Evolutionary conservation across 441 rosid genomes (phyloP).

Genomic region (Adansonia madagascariensis): DNA sequence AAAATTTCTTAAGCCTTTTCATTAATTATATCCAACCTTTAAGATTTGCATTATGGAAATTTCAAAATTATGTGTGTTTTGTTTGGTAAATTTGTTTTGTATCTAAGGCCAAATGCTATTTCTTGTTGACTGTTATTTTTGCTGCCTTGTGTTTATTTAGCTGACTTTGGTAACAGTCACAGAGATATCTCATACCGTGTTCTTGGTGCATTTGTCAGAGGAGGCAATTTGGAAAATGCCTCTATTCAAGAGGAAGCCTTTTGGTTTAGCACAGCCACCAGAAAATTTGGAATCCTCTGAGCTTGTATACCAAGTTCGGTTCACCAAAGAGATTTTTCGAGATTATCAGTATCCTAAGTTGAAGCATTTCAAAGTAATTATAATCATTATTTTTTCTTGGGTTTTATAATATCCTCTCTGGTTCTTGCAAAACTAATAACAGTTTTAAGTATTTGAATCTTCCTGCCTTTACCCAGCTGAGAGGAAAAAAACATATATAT

Average conservation of each 20-base stretch:
- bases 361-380: slow-evolving; percentile 1
- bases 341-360: slow-evolving; percentile 86
- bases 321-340: slow-evolving; percentile 88
- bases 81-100: not conserved
- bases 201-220: slow-evolving; percentile 15
- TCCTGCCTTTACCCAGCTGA: not conserved
- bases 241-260: slow-evolving; percentile 73
- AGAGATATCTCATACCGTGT: not conserved
- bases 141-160: not conserved
- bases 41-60: not conserved
- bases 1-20: not conserved
- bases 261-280: slow-evolving; percentile 64
- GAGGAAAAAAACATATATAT: not conserved
- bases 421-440: slow-evolving; percentile 15
- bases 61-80: not conserved
- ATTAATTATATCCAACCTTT: not conserved
- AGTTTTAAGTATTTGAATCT: not conserved
- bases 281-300: slow-evolving; percentile 70
- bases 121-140: slow-evolving; percentile 23
- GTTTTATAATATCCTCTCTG: slow-evolving; percentile 2
- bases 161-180: slow-evolving; percentile 1
- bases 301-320: slow-evolving; percentile 89
- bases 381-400: not conserved
- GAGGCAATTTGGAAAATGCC: slow-evolving; percentile 60
- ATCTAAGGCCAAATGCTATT: not conserved